Evolutionary conservation across 2,329 filamentous ascomycete species (phyloP), one percentile per base, ranked within the genome.

Genomic region (Trichoderma citrinoviride): DNA sequence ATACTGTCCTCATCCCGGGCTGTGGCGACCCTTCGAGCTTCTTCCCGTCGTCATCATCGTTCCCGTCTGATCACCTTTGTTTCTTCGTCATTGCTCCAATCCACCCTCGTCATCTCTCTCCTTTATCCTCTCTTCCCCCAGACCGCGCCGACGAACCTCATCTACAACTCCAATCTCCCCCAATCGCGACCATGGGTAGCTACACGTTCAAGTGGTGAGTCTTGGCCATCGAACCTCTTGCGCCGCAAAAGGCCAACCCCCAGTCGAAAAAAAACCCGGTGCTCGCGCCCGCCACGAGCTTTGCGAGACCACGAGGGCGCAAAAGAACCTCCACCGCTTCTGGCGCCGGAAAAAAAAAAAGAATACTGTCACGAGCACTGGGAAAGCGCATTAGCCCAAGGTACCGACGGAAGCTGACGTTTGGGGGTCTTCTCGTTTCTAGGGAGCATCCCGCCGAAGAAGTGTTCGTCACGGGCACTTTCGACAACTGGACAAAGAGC

Each of bases 391-490:
- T 27, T 49, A 60, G 33, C 19, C 46, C n/a, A 14, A 37, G 33
- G 33, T 37, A 37, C 33, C 4, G 33, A 57, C 21, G 29, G 47
- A 65, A 61, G 52, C 57, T 57, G 44, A 62, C 50, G 23, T 58
- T 43, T 33, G 19, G 37, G 43, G 17, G 15, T 33, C 21, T 25
- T 29, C 44, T 37, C 19, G n/a, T 47, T 21, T 55, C 40, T 79
- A 97, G 94, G 94, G 87, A 90, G 75, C 89, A 95, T 77, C 82
- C 87, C 72, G 93, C 91, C 75, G 85, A 88, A 71, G 90, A 96
- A 76, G 94, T 98, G 77, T 94, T 90, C 78, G 95, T 98, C 72
- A 98, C 94, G 46, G 95, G 95, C 76, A 94, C 91, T 68, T 98
- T 98, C 76, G 94, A 98, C 80, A 85, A 92, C 80, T 99, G 95